A percentile compares a stretch with the other conserved stretches of the same genome.
Evolutionary conservation across 2,329 filamentous ascomycete species (phyloP).

Genomic region (Ceratocystis alfenasii): DNA sequence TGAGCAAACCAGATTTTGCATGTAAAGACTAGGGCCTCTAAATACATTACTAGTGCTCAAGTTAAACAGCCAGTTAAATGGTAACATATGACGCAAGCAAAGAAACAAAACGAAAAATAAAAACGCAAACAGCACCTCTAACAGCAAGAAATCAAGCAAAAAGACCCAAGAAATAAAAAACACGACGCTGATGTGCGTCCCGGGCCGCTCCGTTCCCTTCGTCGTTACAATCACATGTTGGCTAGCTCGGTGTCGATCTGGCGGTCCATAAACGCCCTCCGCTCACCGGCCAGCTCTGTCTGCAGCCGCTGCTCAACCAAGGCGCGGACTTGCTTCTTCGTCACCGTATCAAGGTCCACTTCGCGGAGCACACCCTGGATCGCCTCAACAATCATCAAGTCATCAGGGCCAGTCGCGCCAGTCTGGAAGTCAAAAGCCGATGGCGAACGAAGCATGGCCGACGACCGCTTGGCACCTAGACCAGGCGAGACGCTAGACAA

Average conservation of each 20-base stretch:
- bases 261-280: conserved; percentile 76
- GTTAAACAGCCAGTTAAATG: not conserved
- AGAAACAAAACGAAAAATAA: not conserved
- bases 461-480: conserved; percentile 29
- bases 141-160: conserved; percentile 11
- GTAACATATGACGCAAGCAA: not conserved
- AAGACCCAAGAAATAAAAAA: conserved; percentile 14
- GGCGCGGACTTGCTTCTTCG: conserved; percentile 90
- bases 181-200: not conserved
- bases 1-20: no score
- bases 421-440: conserved; percentile 51
- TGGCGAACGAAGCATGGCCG: conserved; percentile 39
- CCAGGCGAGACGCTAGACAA: conserved; percentile 39
- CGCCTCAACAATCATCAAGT: conserved; percentile 68
- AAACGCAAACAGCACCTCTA: conserved; percentile 12
- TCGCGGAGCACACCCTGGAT: conserved; percentile 73
- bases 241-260: conserved; percentile 90
- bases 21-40: no score
- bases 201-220: not conserved
- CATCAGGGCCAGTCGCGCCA: conserved; percentile 53
- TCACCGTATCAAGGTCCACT: conserved; percentile 91
- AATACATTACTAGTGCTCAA: not conserved
- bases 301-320: conserved; percentile 89
- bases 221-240: conserved; percentile 53
- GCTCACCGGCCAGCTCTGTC: conserved; percentile 75